Evolutionary conservation across 2,329 filamentous ascomycete species (phyloP), one percentile per base, ranked within the genome.

Genomic region (Microdochium trichocladiopsis): DNA sequence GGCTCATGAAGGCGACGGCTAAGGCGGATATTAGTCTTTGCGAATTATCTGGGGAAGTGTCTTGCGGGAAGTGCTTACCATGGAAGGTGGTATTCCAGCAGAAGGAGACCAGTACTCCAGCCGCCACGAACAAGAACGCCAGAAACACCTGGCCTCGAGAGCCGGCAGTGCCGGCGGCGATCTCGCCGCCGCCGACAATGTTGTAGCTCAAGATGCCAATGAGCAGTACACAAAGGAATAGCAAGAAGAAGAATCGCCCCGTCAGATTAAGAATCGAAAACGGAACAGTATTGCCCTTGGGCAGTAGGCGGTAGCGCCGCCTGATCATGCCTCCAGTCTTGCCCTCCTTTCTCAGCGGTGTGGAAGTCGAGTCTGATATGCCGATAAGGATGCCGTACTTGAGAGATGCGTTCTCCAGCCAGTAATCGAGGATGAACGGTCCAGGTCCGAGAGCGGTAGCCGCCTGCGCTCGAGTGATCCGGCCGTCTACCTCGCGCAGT

Each of bases 1-100:
- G 71, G 14, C 64, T 63, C 48, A 72, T 66, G 49, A 65, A 65
- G n/a, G 69, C 69, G 33, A 74, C 65, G 50, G 68, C 72, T 74
- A 31, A 24, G 45, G 6, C 11, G 21, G 41, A 45, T 8, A 23
- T 22, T 8, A 21, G 6, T n/a, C n/a, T 18, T 5, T 45, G 10
- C 16, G n/a, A 16, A 21, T 45, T 9, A 21, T 21, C 6, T 4
- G 5, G 14, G 22, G 41, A 45, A 22, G 41, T 23, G 16, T 22
- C 4, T 11, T 11, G 41, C 21, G 12, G 18, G 24, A 47, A 36
- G n/a, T n/a, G 22, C 56, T 55, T 43, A 53, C 62, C 58, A 48
- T 55, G 36, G 45, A 64, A 59, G 25, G 64, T 52, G 9, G 55
- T 50, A 18, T 54, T 55, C 65, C 64, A 68, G 33, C 61, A 59